Percentiles rank a stretch among this genome's conserved stretches.
phyloP scores from a whole-genome alignment of 2,329 filamentous ascomycete genomes.

The Blastomyces parvus region DNA sequence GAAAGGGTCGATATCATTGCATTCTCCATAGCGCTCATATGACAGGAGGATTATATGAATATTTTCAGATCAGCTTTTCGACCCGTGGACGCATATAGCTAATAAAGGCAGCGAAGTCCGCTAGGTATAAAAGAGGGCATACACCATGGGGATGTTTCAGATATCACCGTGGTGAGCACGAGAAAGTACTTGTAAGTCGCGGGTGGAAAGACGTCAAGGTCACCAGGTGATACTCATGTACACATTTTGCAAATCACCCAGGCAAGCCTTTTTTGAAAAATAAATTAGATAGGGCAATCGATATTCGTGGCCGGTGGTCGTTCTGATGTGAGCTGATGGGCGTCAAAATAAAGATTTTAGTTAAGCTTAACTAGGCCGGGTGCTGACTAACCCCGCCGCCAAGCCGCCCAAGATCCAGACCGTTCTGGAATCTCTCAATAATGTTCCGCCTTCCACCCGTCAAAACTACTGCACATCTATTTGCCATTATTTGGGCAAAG shows the following conservation, averaged over 20 bases:
- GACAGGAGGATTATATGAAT: neutral
- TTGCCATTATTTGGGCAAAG: too few species aligned
- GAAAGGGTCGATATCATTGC: conserved; percentile 4
- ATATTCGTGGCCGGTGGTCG: too few species aligned
- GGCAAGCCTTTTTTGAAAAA: neutral
- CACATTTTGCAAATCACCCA: neutral
- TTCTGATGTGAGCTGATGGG: too few species aligned
- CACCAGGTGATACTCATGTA: neutral
- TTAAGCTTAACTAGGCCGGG: too few species aligned
- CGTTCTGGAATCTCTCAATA: too few species aligned
- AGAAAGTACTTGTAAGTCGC: neutral
- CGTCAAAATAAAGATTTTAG: too few species aligned
- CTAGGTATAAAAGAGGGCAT: too few species aligned
- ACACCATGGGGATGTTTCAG: too few species aligned
- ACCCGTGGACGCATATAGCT: neutral
- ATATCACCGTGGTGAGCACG: neutral
- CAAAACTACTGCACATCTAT: too few species aligned
- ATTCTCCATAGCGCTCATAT: conserved; percentile 22
- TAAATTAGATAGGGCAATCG: neutral
- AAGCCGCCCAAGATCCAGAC: too few species aligned
- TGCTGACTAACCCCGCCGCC: too few species aligned
- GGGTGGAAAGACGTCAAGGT: neutral
- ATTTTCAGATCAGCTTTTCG: neutral
- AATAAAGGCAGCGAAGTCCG: neutral
- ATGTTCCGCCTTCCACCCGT: too few species aligned